These are phyloP conservation scores for Penstemon newberryi DNA, from an alignment of 257 asterid species.

Conservation along the genomic window DNA sequence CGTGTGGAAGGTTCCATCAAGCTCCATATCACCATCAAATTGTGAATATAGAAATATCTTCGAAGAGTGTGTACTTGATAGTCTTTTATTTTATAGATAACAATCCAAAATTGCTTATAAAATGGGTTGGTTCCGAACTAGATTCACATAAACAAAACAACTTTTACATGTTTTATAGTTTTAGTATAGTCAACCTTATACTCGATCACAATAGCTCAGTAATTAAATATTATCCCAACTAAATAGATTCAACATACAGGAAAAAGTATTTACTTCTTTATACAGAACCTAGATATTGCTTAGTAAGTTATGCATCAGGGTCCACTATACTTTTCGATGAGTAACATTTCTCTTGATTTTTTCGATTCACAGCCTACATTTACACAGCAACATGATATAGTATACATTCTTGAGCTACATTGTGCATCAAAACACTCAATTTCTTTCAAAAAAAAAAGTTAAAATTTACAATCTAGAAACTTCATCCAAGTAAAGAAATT, in stretches of 20 bases:
- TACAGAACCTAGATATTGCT: constrained; percentile 9
- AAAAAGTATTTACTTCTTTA: constrained; percentile 4
- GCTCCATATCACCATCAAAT: not conserved
- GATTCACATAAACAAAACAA: not conserved
- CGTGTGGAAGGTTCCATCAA: not conserved
- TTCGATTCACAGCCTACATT: constrained; percentile 12
- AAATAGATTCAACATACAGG: not conserved
- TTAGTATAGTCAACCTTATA: not conserved
- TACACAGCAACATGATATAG: not conserved
- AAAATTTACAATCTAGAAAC: not conserved
- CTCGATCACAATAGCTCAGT: not conserved
- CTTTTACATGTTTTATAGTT: not conserved
- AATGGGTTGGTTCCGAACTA: not conserved
- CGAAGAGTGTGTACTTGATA: too few relatives aligned
- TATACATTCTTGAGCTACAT: not conserved
- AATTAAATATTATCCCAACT: not conserved
- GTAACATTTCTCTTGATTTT: not conserved
- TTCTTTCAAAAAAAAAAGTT: not conserved
- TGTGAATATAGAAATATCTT: too few relatives aligned
- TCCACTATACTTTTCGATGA: not conserved
- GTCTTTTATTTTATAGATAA: too few relatives aligned
- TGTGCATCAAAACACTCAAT: constrained; percentile 1
- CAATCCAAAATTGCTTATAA: not conserved
- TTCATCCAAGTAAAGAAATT: constrained; percentile 7
- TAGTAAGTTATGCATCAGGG: constrained; percentile 12